Percentiles rank a stretch among this genome's conserved stretches.
phyloP scores from a whole-genome alignment of 2,329 filamentous ascomycete species.

The Chrysoporthe puriensis region DNA sequence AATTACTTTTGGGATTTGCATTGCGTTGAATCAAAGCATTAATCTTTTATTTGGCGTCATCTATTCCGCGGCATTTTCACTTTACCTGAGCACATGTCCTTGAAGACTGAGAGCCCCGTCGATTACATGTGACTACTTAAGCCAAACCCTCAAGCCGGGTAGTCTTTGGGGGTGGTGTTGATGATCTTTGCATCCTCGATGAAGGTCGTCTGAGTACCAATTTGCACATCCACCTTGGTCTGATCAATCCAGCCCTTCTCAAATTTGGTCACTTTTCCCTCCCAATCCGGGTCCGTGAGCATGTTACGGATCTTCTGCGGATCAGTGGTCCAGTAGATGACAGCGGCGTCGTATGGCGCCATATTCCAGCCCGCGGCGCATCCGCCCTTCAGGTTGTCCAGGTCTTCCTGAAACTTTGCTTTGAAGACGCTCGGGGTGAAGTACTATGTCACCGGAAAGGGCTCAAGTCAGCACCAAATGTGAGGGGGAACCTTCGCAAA shows the following conservation, averaged over 20 bases:
- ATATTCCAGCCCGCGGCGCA: conserved; percentile 29
- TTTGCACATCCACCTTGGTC: conserved; percentile 26
- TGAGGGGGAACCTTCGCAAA: too few relatives aligned
- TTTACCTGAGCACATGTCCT: too few relatives aligned
- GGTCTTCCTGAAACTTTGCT: conserved; percentile 25
- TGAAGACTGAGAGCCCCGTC: too few relatives aligned
- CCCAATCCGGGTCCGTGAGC: conserved; percentile 28
- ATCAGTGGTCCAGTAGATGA: conserved; percentile 28
- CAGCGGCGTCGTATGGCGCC: conserved; percentile 27
- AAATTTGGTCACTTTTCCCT: conserved; percentile 25
- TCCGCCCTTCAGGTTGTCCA: conserved; percentile 28
- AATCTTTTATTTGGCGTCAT: too few relatives aligned
- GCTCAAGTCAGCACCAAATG: too few relatives aligned
- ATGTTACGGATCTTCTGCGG: conserved; percentile 32
- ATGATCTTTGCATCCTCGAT: conserved; percentile 28
- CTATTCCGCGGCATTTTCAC: too few relatives aligned
- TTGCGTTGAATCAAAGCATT: too few relatives aligned
- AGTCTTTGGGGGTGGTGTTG: conserved; percentile 18
- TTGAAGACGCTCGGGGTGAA: conserved; percentile 24
- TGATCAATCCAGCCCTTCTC: conserved; percentile 29
- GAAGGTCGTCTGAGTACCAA: conserved; percentile 28
- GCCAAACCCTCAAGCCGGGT: not conserved
- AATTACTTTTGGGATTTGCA: too few relatives aligned
- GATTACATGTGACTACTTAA: not conserved
- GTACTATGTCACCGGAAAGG: too few relatives aligned